Evolutionary conservation across 2,329 filamentous ascomycete genomes (phyloP).

Genomic region (Aspergillus pseudoviridinutans): DNA sequence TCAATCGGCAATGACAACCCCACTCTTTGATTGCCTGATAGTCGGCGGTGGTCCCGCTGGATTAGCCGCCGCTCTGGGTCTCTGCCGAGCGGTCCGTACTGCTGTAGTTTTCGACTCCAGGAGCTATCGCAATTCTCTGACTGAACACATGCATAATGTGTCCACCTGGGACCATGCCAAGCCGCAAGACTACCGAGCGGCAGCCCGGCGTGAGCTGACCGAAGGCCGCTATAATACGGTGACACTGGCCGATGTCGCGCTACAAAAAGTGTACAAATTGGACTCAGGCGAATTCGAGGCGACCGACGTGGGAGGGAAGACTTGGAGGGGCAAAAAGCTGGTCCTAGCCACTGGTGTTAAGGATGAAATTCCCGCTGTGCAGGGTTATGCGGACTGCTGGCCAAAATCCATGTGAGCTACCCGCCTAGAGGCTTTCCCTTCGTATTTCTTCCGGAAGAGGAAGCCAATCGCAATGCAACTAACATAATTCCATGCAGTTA

Average conservation of each 20-base stretch:
- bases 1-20: neutral
- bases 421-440: constrained; percentile 6
- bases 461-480: constrained; percentile 9
- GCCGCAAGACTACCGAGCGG: neutral
- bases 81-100: too few relatives aligned
- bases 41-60: too few relatives aligned
- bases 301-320: too few relatives aligned
- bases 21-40: too few relatives aligned
- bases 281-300: too few relatives aligned
- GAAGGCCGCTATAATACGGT: neutral
- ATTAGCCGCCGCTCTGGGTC: too few relatives aligned
- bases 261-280: neutral
- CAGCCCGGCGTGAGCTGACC: neutral
- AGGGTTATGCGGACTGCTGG: too few relatives aligned
- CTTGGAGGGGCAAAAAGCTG: too few relatives aligned
- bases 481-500: neutral
- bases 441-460: constrained; percentile 11
- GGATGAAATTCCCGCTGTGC: too few relatives aligned
- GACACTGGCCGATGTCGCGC: neutral
- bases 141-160: neutral
- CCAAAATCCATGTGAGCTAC: constrained; percentile 23
- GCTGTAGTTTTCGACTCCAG: neutral
- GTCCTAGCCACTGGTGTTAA: too few relatives aligned
- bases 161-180: neutral
- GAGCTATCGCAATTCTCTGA: neutral